Evolutionary conservation across 441 rosid species (phyloP), one percentile per base, ranked within the genome.

Genomic region (Jatropha multifida): DNA sequence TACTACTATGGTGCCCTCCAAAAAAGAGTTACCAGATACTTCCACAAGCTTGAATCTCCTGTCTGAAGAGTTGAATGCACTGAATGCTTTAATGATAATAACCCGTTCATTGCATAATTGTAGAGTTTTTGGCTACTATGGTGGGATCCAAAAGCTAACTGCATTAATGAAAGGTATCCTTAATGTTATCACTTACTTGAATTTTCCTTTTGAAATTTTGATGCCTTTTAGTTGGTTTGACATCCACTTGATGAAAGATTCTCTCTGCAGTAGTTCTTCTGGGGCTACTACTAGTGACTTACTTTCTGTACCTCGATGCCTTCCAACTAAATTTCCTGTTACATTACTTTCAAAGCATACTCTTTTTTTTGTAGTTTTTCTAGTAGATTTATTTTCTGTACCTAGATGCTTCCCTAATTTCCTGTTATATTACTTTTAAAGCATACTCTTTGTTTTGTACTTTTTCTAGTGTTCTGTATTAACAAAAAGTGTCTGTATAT

Each of bases 101-200:
- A 84, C 81, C 48, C 87, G 92, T 70, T 91, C 96, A 23, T 80
- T 89, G 81, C 92, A 91, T 85, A 89, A 91, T 82, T 87, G 96
- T 85, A 84, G 85, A 82, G 89, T 87, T 77, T 86, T 91, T 85
- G 92, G 88, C 65, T 87, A 83, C 68, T 85, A 85, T 79, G 88
- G 94, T 62, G 96, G 96, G 68, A 80, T 88, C 77, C 94, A 87
- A 78, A 90, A 85, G 82, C 88, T 90, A 66, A 90, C 91, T 60
- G 90, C 90, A 38, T 76, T 90, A 78, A 80, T 91, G 91, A 91
- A 91, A 87, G 97, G 94, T 91, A 77, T 74, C 49, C 38, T 78
- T 63, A 27, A 68, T 65, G 38, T 68, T 54, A 69, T 73, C 6
- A 46, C 26, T 20, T 72, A 15, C n/a, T 4, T 61, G 14, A 38